Evolutionary conservation across 2,329 filamentous ascomycete species (phyloP).

Genomic region (Biscogniauxia sp.): DNA sequence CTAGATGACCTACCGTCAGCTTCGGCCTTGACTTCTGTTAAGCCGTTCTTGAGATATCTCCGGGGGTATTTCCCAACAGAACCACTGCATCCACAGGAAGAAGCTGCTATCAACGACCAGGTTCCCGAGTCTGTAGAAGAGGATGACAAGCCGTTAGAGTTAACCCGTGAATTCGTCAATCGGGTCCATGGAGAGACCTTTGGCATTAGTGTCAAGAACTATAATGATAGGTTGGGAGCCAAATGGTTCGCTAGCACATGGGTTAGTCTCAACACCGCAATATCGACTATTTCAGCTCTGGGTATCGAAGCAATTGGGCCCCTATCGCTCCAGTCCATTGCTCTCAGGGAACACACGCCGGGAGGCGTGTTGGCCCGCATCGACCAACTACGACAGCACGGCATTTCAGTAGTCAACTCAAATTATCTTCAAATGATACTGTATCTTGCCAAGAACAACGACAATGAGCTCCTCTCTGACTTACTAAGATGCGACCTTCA

Average conservation of each 20-base stretch:
- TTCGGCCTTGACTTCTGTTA: slow-evolving; percentile 34
- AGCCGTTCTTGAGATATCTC: slow-evolving; percentile 49
- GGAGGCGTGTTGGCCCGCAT: slow-evolving; percentile 59
- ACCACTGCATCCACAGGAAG: slow-evolving; percentile 39
- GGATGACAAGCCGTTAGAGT: slow-evolving; percentile 12
- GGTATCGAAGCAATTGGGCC: slow-evolving; percentile 73
- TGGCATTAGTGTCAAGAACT: slow-evolving; percentile 43
- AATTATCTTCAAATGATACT: slow-evolving; percentile 65
- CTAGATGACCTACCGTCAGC: slow-evolving; percentile 42
- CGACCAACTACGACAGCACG: slow-evolving; percentile 56
- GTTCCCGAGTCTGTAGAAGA: slow-evolving; percentile 10
- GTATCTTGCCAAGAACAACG: slow-evolving; percentile 57
- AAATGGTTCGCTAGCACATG: slow-evolving; percentile 74
- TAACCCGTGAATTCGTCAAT: slow-evolving; percentile 36
- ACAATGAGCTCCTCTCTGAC: slow-evolving; percentile 47
- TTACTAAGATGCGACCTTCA: slow-evolving; percentile 52
- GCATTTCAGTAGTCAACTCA: slow-evolving; percentile 61
- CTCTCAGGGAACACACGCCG: slow-evolving; percentile 58
- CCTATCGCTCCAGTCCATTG: slow-evolving; percentile 74
- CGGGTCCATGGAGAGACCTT: slow-evolving; percentile 39
- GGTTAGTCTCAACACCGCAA: slow-evolving; percentile 68
- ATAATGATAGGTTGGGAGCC: slow-evolving; percentile 71
- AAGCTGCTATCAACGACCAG: slow-evolving; percentile 15
- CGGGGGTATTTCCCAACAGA: slow-evolving; percentile 43
- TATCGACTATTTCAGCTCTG: slow-evolving; percentile 65